Evolutionary conservation across 2,329 filamentous ascomycete genomes (phyloP), one percentile per base, ranked within the genome.

Genomic region (Aspergillus felis): DNA sequence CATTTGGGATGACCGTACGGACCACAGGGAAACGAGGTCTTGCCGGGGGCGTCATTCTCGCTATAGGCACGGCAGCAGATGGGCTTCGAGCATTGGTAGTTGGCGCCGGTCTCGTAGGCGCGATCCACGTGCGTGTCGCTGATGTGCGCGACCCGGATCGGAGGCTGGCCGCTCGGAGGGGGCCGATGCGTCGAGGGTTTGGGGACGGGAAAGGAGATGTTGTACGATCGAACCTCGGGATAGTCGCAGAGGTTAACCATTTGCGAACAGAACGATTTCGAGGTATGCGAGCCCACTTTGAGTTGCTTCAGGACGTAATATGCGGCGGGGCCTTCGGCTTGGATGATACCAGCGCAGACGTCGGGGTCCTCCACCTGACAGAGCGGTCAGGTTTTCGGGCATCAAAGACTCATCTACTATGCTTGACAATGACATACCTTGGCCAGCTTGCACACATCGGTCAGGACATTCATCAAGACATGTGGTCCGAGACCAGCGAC

Each of bases 101-200:
- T 84, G 6, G 81, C 75, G 0, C 84, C 84, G 2, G 76, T 69
- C 25, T 77, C 76, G 66, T 87, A 87, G 10, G 78, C 73, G 5
- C 78, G 79, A 60, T 87, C 84, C 54, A 86, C 72, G 57, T 86
- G 84, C 46, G 84, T 82, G 61, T 87, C 84, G 12, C 81, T 84
- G 67, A 82, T 82, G 64, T 87, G 84, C 25, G 85, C 81, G 4
- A 87, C 74, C 61, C 81, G 79, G 61, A 85, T 66, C 5, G 82
- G 79, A 4, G 71, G 63, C 66, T 78, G 68, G 3, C 78, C 76
- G 53, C 79, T 82, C 1, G 80, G 72, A 17, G 78, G 75, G 1
- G 76, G 76, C 14, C 79, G 75, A 14, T 57, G 63, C 17, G 65
- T 64, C 17, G 68, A 56, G 7, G 77, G 73, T 58, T 79, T 78